phyloP scores from a whole-genome alignment of 2,329 filamentous ascomycete genomes.

The Alternaria angustiovoidea region DNA sequence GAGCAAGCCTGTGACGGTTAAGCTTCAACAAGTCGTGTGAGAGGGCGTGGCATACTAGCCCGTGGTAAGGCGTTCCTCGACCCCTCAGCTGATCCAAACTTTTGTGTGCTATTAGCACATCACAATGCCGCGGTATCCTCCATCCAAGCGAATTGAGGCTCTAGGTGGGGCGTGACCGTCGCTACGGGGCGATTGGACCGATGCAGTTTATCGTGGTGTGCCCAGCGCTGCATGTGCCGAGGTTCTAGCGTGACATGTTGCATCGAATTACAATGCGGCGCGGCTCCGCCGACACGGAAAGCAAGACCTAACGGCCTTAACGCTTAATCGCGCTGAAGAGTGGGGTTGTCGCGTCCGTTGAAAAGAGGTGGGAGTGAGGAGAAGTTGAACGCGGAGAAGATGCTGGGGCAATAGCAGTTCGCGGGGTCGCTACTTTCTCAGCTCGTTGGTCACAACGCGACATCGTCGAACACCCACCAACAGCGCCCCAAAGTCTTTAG shows the following conservation, averaged over 20 bases:
- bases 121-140: background rate
- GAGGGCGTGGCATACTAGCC: background rate
- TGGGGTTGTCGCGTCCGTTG: background rate
- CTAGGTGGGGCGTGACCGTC: background rate
- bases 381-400: background rate
- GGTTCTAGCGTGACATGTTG: background rate
- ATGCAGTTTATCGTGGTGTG: background rate
- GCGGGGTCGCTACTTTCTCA: background rate
- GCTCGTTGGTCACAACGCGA: background rate
- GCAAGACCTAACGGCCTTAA: background rate
- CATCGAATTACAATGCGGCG: background rate
- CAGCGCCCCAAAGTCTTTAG: background rate
- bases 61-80: background rate
- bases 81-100: background rate
- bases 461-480: background rate
- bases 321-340: background rate
- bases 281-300: slow-evolving; percentile 1
- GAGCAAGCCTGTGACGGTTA: slow-evolving; percentile 7
- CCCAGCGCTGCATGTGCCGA: slow-evolving; percentile 1
- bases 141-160: background rate
- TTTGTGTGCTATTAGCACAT: background rate
- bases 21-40: slow-evolving; percentile 8
- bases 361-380: background rate
- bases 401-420: background rate
- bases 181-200: background rate